Conservation (phyloP, 352 stramenopile genomes). For the Phytophthora idaei region DNA sequence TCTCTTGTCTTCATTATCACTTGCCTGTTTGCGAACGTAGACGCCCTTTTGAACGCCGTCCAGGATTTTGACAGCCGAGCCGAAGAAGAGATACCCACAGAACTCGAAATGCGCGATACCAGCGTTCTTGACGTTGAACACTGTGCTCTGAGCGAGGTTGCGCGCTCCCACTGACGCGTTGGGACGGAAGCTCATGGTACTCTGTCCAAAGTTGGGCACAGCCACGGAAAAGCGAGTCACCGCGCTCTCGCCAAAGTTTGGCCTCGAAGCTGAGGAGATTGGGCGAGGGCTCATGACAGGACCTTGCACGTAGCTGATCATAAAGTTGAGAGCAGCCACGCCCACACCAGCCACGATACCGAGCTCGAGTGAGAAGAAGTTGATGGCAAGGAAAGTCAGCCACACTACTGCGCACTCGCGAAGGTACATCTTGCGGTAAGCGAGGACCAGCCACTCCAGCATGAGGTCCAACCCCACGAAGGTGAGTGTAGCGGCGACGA, state of each 20-base stretch:
- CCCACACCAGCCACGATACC: slow-evolving; percentile 93
- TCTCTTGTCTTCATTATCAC: slow-evolving; percentile 16
- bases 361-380: slow-evolving; percentile 93
- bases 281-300: slow-evolving; percentile 56
- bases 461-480: slow-evolving; percentile 98
- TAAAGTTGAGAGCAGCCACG: slow-evolving; percentile 83
- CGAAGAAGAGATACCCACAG: slow-evolving; percentile 84
- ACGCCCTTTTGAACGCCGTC: slow-evolving; percentile 72
- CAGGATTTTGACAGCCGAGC: slow-evolving; percentile 73
- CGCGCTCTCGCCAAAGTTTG: slow-evolving; percentile 36
- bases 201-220: slow-evolving; percentile 41
- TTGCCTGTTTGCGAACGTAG: slow-evolving; percentile 45
- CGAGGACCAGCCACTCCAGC: slow-evolving; percentile 94
- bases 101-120: slow-evolving; percentile 76
- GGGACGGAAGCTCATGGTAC: slow-evolving; percentile 20
- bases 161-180: slow-evolving; percentile 41
- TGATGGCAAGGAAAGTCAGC: slow-evolving; percentile 93
- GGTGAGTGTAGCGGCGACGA: slow-evolving; percentile 96
- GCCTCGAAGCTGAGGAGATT: slow-evolving; percentile 44
- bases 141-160: slow-evolving; percentile 46
- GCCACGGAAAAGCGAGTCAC: slow-evolving; percentile 62
- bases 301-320: slow-evolving; percentile 72
- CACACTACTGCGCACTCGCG: slow-evolving; percentile 93
- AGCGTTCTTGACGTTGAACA: slow-evolving; percentile 55
- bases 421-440: slow-evolving; percentile 73